phyloP scores from a whole-genome alignment of 345 rosid genomes.

The Citrus sp. region DNA sequence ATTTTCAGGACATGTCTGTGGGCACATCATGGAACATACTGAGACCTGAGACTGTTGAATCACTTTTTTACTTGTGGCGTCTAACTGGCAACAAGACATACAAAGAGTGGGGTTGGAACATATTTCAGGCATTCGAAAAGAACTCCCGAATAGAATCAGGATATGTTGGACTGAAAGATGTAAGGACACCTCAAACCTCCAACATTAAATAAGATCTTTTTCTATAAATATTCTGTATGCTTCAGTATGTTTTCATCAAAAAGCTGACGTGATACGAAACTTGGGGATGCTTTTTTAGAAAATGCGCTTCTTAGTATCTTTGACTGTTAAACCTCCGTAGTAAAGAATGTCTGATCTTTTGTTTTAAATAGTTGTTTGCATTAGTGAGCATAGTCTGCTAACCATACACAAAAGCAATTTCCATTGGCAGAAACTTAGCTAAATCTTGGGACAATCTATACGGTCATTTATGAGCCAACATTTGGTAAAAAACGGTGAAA shows the following conservation, averaged over 20 bases:
- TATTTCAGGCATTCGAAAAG: slow-evolving; percentile 91
- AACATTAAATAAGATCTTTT: not conserved
- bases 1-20: slow-evolving; percentile 85
- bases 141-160: slow-evolving; percentile 82
- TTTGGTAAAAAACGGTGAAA: not conserved
- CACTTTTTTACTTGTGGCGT: slow-evolving; percentile 94
- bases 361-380: not conserved
- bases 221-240: not conserved
- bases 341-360: not conserved
- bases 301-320: not conserved
- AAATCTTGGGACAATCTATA: not conserved
- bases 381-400: not conserved
- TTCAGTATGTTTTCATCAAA: not conserved
- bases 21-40: slow-evolving; percentile 97
- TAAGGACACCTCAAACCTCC: slow-evolving; percentile 32
- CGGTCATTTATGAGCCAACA: not conserved
- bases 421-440: not conserved
- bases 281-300: not conserved
- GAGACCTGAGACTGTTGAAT: slow-evolving; percentile 97
- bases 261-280: not conserved
- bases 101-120: slow-evolving; percentile 99
- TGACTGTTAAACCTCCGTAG: not conserved
- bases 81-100: slow-evolving; percentile 90
- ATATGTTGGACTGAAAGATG: slow-evolving; percentile 96
- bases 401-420: not conserved